Conservation (phyloP, 192 early-diverging fungal genomes). For the Coemansia aciculifera region DNA sequence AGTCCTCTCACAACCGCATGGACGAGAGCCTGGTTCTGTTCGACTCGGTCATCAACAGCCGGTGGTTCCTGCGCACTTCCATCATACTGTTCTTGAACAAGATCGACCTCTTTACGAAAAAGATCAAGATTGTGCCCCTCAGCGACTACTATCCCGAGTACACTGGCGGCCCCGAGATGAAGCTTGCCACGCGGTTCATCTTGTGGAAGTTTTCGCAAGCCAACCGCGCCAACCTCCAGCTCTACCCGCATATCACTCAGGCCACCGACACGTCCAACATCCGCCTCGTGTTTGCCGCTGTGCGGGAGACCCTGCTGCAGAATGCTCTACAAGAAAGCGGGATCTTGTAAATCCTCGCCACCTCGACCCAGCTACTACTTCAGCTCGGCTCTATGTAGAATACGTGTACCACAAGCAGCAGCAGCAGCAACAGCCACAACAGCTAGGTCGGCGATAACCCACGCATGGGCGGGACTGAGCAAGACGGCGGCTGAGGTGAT, state of each 20-base stretch:
- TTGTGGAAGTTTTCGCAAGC: conserved; percentile 85
- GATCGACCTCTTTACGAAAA: conserved; percentile 83
- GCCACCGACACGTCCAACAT: conserved; percentile 92
- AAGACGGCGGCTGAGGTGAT: not conserved
- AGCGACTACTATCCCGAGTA: conserved; percentile 89
- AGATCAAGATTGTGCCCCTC: conserved; percentile 75
- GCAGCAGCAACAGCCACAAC: not conserved
- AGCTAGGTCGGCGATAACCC: not conserved
- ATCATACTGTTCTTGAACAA: conserved; percentile 96
- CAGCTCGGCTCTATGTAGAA: not conserved
- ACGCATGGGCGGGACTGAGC: not conserved
- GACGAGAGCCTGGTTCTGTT: conserved; percentile 87
- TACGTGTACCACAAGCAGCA: not conserved
- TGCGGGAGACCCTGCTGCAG: conserved; percentile 90
- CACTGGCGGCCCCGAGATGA: conserved; percentile 70
- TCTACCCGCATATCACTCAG: conserved; percentile 88
- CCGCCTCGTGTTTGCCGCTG: conserved; percentile 86
- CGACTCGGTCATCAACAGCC: conserved; percentile 88
- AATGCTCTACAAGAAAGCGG: conserved; percentile 80
- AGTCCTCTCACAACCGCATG: conserved; percentile 87
- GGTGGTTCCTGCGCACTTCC: conserved; percentile 89
- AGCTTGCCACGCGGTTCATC: conserved; percentile 85
- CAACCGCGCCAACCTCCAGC: conserved; percentile 77
- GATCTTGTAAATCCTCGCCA: conserved; percentile 55
- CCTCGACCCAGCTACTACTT: not conserved